Conservation (phyloP, 2,329 filamentous ascomycete genomes). For the Alternaria panax region DNA sequence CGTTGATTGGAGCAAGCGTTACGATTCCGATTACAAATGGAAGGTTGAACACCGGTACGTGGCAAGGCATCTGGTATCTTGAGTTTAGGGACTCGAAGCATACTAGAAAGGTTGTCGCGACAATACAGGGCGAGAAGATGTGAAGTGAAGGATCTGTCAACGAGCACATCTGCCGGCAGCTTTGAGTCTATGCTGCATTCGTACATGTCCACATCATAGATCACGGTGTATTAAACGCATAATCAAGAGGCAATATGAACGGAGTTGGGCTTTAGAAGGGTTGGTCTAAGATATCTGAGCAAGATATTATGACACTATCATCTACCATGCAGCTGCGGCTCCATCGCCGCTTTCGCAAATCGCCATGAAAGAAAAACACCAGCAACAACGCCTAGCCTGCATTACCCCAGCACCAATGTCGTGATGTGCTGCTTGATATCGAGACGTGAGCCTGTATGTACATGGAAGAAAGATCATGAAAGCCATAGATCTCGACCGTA, state of each 20-base stretch:
- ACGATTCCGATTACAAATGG: conserved; percentile 92
- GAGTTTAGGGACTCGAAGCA: conserved; percentile 85
- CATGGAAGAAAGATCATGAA: neutral
- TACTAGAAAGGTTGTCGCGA: conserved; percentile 83
- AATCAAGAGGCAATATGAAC: neutral
- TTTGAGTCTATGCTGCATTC: neutral
- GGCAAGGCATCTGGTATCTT: conserved; percentile 94
- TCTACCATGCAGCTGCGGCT: neutral
- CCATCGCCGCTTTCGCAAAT: neutral
- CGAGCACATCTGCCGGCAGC: neutral
- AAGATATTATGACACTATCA: neutral
- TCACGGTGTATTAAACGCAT: neutral
- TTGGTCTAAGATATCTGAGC: neutral
- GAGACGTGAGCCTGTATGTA: neutral
- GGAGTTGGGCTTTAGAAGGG: neutral
- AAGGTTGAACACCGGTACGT: conserved; percentile 72
- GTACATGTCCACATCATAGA: neutral
- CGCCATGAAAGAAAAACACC: neutral
- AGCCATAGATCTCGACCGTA: neutral
- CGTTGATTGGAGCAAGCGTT: conserved; percentile 85
- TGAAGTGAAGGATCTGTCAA: conserved; percentile 29
- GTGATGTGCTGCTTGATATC: neutral
- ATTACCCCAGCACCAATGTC: neutral
- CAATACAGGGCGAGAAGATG: conserved; percentile 85
- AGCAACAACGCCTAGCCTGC: neutral